Conservation (phyloP, 2,329 filamentous ascomycete genomes). For the Alternaria burnsii region DNA sequence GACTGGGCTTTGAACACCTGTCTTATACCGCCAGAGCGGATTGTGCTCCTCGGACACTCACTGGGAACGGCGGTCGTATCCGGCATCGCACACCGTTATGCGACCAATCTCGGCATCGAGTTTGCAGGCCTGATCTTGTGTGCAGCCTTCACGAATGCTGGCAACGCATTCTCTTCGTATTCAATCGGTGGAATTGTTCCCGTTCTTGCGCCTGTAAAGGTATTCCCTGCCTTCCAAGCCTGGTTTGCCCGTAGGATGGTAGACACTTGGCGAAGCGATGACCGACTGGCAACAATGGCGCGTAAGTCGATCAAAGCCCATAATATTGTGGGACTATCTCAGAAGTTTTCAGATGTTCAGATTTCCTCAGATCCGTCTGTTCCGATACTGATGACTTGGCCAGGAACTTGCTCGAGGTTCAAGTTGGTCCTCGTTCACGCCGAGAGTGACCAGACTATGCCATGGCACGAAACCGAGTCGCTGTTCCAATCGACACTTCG, state of each 20-base stretch:
- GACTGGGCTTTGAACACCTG: conserved; percentile 76
- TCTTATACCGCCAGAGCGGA: conserved; percentile 72
- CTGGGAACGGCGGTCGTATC: conserved; percentile 85
- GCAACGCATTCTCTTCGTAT: conserved; percentile 78
- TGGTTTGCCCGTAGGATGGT: conserved; percentile 72
- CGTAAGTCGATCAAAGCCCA: conserved; percentile 27
- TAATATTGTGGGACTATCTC: not conserved
- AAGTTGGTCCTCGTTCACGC: conserved; percentile 47
- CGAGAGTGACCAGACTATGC: conserved; percentile 47
- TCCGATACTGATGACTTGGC: conserved; percentile 14
- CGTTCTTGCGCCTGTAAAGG: conserved; percentile 75
- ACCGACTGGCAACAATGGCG: conserved; percentile 69
- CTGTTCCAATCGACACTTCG: conserved; percentile 40
- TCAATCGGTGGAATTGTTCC: conserved; percentile 79
- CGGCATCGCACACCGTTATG: conserved; percentile 76
- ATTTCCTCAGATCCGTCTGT: not conserved
- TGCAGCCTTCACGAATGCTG: conserved; percentile 79
- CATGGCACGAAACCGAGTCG: conserved; percentile 46
- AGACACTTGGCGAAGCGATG: conserved; percentile 80
- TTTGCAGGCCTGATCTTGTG: conserved; percentile 85
- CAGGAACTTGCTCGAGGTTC: conserved; percentile 28
- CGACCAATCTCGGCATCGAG: conserved; percentile 61
- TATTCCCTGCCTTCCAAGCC: conserved; percentile 69
- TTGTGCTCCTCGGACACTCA: conserved; percentile 86
- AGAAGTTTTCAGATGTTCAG: not conserved